phyloP scores from a whole-genome alignment of 1,284 basidiomycete genomes.

The Cryptococcus floricola region DNA sequence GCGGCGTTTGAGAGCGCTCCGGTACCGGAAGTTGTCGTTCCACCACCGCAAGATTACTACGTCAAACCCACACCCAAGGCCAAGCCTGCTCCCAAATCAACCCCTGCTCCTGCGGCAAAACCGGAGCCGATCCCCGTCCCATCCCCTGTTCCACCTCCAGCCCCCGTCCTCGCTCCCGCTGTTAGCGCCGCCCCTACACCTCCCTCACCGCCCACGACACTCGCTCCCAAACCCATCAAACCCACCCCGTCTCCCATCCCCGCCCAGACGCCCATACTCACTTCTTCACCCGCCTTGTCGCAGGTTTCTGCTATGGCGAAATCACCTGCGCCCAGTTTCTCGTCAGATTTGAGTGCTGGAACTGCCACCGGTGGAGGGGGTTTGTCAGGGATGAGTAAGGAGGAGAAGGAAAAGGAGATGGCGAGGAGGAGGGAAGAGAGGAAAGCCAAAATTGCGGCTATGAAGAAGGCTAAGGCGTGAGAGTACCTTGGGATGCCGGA shows the following conservation, averaged over 20 bases:
- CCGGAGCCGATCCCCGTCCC: slow-evolving; percentile 26
- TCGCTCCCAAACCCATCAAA: not conserved
- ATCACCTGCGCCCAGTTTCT: not conserved
- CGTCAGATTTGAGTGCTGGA: not conserved
- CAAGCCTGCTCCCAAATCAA: slow-evolving; percentile 6
- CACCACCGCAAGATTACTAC: slow-evolving; percentile 38
- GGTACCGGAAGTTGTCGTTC: slow-evolving; percentile 33
- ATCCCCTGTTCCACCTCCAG: not conserved
- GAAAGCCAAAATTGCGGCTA: slow-evolving; percentile 49
- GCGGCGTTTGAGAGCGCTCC: slow-evolving; percentile 77
- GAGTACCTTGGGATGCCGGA: too few relatives aligned
- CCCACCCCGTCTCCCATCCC: not conserved
- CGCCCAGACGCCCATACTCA: not conserved
- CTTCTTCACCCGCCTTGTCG: slow-evolving; percentile 1
- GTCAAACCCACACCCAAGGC: slow-evolving; percentile 17
- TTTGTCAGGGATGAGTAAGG: slow-evolving; percentile 61
- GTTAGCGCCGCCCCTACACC: not conserved
- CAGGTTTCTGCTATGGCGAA: slow-evolving; percentile 18
- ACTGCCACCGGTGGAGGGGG: slow-evolving; percentile 29
- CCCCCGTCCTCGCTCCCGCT: not conserved
- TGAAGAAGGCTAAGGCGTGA: too few relatives aligned
- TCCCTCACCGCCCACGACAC: not conserved
- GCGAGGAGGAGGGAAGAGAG: slow-evolving; percentile 80
- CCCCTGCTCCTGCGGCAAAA: not conserved
- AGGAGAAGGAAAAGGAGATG: slow-evolving; percentile 85